phyloP scores from a whole-genome alignment of 306 rosid species.

The Rosa rugosa region DNA sequence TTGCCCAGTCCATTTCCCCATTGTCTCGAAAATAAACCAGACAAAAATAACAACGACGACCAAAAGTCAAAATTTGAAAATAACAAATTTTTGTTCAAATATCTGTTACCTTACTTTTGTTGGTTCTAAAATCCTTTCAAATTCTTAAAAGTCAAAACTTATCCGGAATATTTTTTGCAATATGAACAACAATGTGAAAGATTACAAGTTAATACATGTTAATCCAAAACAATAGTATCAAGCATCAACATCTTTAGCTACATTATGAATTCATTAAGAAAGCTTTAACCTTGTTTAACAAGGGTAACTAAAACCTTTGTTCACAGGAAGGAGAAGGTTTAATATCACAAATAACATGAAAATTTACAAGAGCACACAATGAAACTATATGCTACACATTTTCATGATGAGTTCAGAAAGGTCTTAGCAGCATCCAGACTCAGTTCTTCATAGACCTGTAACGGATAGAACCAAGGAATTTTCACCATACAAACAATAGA shows the following conservation, averaged over 20 bases:
- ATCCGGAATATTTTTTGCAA: not conserved
- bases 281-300: not conserved
- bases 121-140: too few species aligned
- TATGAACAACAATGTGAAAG: not conserved
- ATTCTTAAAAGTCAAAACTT: too few species aligned
- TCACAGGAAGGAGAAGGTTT: not conserved
- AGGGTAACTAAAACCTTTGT: not conserved
- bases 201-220: not conserved
- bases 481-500: not conserved
- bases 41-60: too few species aligned
- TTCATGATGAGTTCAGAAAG: conserved; percentile 46
- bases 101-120: too few species aligned
- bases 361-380: conserved; percentile 16
- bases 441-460: conserved; percentile 69
- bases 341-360: conserved; percentile 12
- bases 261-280: not conserved
- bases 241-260: not conserved
- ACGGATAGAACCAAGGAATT: not conserved
- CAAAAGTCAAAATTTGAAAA: too few species aligned
- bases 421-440: conserved; percentile 60
- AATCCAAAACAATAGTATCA: not conserved
- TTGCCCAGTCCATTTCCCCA: too few species aligned
- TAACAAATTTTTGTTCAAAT: too few species aligned
- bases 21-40: too few species aligned
- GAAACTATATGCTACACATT: conserved; percentile 20